A percentile compares a stretch with the other conserved stretches of the same genome.
Conservation (phyloP, 768 basidiomycete genomes). For the Leccinum barrowsii region DNA sequence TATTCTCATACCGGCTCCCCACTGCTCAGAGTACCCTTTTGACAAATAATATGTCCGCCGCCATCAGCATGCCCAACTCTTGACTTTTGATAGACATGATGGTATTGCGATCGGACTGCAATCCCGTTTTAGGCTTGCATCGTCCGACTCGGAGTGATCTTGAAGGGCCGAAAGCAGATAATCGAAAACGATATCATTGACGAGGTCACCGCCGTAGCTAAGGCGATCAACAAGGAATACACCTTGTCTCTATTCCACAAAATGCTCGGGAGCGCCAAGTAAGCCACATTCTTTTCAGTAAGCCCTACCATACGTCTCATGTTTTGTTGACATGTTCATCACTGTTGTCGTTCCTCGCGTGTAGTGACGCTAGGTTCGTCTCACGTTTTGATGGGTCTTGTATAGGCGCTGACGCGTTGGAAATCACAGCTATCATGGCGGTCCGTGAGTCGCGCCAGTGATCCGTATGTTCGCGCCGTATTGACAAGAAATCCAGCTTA, state of each 20-base stretch:
- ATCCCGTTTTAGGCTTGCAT: constrained; percentile 76
- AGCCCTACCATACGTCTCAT: constrained; percentile 14
- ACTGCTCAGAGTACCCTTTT: constrained; percentile 73
- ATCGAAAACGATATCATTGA: constrained; percentile 83
- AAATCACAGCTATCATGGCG: constrained; percentile 50
- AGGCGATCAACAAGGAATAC: too few relatives aligned
- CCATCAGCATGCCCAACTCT: constrained; percentile 78
- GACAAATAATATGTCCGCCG: constrained; percentile 65
- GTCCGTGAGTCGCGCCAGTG: constrained; percentile 46
- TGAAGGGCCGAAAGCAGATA: constrained; percentile 94
- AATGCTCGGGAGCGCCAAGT: too few relatives aligned
- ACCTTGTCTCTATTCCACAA: too few relatives aligned
- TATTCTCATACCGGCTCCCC: constrained; percentile 66
- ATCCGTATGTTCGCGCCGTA: not conserved
- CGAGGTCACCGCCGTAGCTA: constrained; percentile 59
- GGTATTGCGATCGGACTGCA: constrained; percentile 1
- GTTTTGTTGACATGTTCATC: constrained; percentile 1
- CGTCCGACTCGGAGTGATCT: constrained; percentile 58
- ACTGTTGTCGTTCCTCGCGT: not conserved
- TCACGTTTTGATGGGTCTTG: not conserved
- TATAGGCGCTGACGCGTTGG: constrained; percentile 1
- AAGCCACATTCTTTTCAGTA: constrained; percentile 51
- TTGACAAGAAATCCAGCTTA: constrained; percentile 39
- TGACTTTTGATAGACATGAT: constrained; percentile 65
- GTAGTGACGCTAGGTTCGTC: constrained; percentile 48